These are phyloP conservation scores for Pythium myriotylum DNA, from an alignment of 352 stramenopile genomes.

Conservation along the genomic window DNA sequence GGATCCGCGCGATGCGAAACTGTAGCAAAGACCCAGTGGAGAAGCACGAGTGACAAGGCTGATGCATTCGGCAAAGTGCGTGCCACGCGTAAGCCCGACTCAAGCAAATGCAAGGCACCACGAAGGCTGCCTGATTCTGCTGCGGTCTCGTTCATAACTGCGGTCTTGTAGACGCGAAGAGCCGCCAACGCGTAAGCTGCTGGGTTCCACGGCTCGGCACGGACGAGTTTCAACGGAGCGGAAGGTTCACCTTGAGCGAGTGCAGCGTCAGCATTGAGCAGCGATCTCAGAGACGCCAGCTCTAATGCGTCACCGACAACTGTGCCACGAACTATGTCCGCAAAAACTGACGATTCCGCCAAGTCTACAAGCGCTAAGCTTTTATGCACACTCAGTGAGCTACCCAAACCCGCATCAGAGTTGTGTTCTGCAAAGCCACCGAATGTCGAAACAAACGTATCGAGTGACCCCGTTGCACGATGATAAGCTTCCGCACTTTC, in stretches of 20 bases:
- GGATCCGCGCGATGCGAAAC: conserved; percentile 18
- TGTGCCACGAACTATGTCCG: neutral
- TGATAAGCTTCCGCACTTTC: conserved; percentile 17
- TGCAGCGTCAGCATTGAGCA: conserved; percentile 29
- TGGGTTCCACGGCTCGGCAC: conserved; percentile 59
- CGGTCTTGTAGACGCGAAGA: conserved; percentile 48
- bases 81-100: conserved; percentile 39
- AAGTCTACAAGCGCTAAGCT: conserved; percentile 15
- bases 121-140: neutral
- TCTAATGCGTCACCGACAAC: conserved; percentile 30
- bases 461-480: conserved; percentile 9
- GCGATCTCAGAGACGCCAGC: conserved; percentile 36
- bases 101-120: conserved; percentile 34
- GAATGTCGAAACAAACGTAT: conserved; percentile 5
- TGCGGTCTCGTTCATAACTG: conserved; percentile 8
- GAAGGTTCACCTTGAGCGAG: conserved; percentile 19
- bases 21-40: conserved; percentile 49
- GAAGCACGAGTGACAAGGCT: conserved; percentile 32
- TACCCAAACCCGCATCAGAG: too few relatives aligned
- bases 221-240: conserved; percentile 58
- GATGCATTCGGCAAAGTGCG: neutral
- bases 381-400: neutral
- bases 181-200: conserved; percentile 56
- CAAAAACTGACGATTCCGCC: conserved; percentile 2
- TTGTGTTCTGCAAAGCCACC: neutral